Percentiles rank a stretch among this genome's conserved stretches.
These are phyloP conservation scores for Pleurozium schreberi DNA, from an alignment of 225 moss, liverwort and hornwort species.

Conservation along the genomic window DNA sequence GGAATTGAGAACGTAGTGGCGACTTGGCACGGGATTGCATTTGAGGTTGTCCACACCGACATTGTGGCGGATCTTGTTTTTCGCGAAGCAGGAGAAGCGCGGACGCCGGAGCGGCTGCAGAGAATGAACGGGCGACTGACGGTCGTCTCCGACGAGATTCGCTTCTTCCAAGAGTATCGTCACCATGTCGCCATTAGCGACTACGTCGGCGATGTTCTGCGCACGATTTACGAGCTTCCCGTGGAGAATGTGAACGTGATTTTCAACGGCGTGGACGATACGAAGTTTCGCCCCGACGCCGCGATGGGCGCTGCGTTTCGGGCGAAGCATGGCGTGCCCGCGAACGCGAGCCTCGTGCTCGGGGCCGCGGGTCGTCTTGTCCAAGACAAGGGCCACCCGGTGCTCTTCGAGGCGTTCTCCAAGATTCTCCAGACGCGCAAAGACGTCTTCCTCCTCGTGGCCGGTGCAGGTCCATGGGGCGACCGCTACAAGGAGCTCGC, in stretches of 20 bases:
- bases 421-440: background rate
- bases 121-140: conserved; percentile 17
- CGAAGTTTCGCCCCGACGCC: conserved; percentile 14
- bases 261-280: conserved; percentile 32
- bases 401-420: conserved; percentile 31
- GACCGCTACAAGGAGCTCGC: conserved; percentile 60
- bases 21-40: conserved; percentile 83
- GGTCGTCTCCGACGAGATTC: conserved; percentile 14
- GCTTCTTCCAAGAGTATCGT: conserved; percentile 29
- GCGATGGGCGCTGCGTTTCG: conserved; percentile 6
- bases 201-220: conserved; percentile 40
- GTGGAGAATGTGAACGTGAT: conserved; percentile 16
- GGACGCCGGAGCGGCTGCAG: conserved; percentile 4
- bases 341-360: conserved; percentile 16
- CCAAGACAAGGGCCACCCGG: conserved; percentile 35
- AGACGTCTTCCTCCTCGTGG: conserved; percentile 31
- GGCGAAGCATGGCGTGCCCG: conserved; percentile 20
- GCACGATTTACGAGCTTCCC: conserved; percentile 37
- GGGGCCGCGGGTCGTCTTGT: conserved; percentile 40
- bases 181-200: conserved; percentile 48
- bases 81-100: conserved; percentile 18
- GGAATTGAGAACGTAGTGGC: conserved; percentile 48
- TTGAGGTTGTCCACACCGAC: conserved; percentile 40
- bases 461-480: conserved; percentile 53
- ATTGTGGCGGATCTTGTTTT: conserved; percentile 28